Percentiles rank a stretch among this genome's conserved stretches.
Evolutionary conservation across 768 basidiomycete genomes (phyloP).

Genomic region (Tylopilus subfusipes): DNA sequence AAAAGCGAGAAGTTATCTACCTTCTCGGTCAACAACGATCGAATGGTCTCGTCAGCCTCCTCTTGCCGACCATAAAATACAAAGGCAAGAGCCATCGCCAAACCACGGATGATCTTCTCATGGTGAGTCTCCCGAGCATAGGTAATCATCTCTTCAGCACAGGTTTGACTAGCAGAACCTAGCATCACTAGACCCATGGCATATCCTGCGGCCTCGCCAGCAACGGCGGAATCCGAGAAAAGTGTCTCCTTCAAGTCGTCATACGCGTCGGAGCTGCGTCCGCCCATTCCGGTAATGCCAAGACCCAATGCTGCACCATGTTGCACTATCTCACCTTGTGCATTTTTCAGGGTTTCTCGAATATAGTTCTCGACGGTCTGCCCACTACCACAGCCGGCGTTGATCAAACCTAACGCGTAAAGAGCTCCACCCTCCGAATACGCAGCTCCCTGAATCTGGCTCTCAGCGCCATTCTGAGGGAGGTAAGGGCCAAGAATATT

Average conservation of each 20-base stretch:
- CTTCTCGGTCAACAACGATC: constrained; percentile 78
- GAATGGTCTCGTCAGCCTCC: constrained; percentile 83
- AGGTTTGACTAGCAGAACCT: constrained; percentile 78
- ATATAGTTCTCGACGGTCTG: constrained; percentile 71
- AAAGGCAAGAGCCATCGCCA: constrained; percentile 90
- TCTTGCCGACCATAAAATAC: constrained; percentile 92
- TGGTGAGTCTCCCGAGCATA: constrained; percentile 98
- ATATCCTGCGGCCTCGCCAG: constrained; percentile 94
- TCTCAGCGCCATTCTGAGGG: constrained; percentile 73
- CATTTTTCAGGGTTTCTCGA: constrained; percentile 70
- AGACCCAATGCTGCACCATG: constrained; percentile 96
- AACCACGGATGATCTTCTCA: constrained; percentile 97
- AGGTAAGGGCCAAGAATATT: constrained; percentile 92
- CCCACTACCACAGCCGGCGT: constrained; percentile 80
- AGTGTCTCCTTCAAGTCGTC: constrained; percentile 87
- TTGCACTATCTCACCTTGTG: constrained; percentile 84
- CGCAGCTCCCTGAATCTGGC: constrained; percentile 69
- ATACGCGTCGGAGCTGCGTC: constrained; percentile 83
- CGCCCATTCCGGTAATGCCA: constrained; percentile 95
- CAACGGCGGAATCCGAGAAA: constrained; percentile 92
- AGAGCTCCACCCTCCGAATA: constrained; percentile 97
- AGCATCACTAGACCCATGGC: constrained; percentile 99
- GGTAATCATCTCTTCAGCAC: constrained; percentile 90
- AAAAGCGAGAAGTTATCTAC: constrained; percentile 38
- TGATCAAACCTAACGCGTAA: constrained; percentile 92